These are phyloP conservation scores for Tricholoma furcatifolium DNA, from an alignment of 768 basidiomycete species.

Conservation along the genomic window DNA sequence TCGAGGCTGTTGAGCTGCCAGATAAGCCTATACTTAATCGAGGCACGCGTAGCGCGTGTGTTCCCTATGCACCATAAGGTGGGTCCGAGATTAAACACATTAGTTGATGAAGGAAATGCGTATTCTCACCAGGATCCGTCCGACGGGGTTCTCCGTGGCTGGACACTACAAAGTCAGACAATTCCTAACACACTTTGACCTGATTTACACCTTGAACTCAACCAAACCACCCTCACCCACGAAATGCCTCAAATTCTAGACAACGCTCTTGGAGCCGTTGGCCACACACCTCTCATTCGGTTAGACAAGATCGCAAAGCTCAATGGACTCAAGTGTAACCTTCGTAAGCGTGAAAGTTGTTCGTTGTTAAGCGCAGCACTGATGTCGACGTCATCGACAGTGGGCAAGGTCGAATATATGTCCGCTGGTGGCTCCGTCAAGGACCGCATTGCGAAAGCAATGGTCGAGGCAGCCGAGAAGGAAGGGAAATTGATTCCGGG, in stretches of 20 bases:
- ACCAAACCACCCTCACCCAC: not conserved
- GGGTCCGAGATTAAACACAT: not conserved
- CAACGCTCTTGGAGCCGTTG: constrained; percentile 81
- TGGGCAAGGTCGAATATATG: constrained; percentile 88
- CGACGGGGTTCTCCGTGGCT: constrained; percentile 1
- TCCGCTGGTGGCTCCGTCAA: constrained; percentile 94
- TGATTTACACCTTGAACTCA: constrained; percentile 7
- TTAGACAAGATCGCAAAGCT: constrained; percentile 74
- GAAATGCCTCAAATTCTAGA: constrained; percentile 61
- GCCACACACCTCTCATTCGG: constrained; percentile 87
- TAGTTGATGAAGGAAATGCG: too few species aligned
- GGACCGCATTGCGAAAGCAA: constrained; percentile 93
- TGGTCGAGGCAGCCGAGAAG: constrained; percentile 93
- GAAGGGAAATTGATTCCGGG: constrained; percentile 85
- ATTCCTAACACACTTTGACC: not conserved
- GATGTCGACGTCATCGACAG: constrained; percentile 34
- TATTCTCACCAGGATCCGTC: constrained; percentile 1
- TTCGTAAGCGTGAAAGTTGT: constrained; percentile 66
- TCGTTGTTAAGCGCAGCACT: not conserved
- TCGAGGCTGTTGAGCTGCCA: not conserved
- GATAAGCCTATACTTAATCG: too few species aligned
- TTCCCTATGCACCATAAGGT: not conserved
- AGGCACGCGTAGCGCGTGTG: too few species aligned
- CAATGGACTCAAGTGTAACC: constrained; percentile 83
- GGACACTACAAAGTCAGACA: constrained; percentile 2